These are phyloP conservation scores for Calonectria crousiana DNA, from an alignment of 2,329 filamentous ascomycete genomes.

Conservation along the genomic window DNA sequence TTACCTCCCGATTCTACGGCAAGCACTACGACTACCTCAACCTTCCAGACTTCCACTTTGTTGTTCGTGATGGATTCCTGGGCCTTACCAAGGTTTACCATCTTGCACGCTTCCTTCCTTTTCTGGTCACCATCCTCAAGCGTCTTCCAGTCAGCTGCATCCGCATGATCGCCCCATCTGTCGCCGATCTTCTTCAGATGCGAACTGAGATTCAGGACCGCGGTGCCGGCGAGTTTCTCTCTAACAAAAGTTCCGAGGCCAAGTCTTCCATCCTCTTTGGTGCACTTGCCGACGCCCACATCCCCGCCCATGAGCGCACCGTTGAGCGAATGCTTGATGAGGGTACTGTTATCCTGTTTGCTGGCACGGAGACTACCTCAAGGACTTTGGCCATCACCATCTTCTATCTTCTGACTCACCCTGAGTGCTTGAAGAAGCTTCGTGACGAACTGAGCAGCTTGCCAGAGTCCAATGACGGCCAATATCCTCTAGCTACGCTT, in stretches of 20 bases:
- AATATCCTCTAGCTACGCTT: background rate
- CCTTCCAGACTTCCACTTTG: background rate
- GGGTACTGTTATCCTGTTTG: background rate
- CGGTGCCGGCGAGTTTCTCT: background rate
- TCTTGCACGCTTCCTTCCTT: background rate
- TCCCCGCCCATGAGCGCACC: background rate
- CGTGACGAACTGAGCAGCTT: background rate
- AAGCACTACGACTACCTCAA: background rate
- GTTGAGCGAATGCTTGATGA: constrained; percentile 1
- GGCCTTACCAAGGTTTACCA: background rate
- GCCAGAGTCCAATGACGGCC: background rate
- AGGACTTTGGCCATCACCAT: background rate
- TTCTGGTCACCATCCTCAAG: background rate
- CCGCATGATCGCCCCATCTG: background rate
- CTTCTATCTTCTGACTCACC: background rate
- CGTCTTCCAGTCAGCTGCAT: background rate
- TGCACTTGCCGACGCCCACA: background rate
- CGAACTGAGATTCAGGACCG: background rate
- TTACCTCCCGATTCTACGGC: constrained; percentile 1
- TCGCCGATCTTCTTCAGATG: background rate
- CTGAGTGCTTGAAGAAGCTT: background rate
- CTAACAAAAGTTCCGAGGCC: background rate
- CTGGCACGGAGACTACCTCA: background rate
- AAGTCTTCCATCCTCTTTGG: background rate
- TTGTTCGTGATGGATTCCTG: background rate